Evolutionary conservation across 1,284 basidiomycete species (phyloP).

Genomic region (Microstroma glucosiphilum): DNA sequence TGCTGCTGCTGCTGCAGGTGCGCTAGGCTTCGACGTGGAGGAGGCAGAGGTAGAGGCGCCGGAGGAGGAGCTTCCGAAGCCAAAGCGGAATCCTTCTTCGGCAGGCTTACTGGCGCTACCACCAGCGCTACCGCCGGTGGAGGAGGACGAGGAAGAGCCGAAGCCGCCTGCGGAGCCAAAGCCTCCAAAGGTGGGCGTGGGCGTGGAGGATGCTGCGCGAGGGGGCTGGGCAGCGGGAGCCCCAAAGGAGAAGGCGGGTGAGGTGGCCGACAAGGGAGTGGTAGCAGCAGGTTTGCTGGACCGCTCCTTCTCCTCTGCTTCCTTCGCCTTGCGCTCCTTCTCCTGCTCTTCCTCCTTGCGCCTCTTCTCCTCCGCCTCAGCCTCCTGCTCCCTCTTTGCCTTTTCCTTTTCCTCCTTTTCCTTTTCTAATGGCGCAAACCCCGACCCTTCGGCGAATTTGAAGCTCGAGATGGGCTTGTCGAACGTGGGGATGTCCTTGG

Average conservation of each 20-base stretch:
- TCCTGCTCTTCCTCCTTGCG: not conserved
- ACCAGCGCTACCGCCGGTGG: not conserved
- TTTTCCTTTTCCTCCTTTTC: conserved; percentile 2
- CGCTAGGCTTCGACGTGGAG: too few relatives aligned
- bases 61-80: not conserved
- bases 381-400: not conserved
- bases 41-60: not conserved
- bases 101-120: not conserved
- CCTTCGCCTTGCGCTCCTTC: not conserved
- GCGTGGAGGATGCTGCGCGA: not conserved
- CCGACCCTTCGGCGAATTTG: not conserved
- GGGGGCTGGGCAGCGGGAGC: too few relatives aligned
- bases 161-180: not conserved
- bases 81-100: not conserved
- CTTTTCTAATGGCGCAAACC: not conserved
- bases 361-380: not conserved
- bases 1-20: too few relatives aligned
- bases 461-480: conserved; percentile 18
- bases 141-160: not conserved
- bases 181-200: not conserved
- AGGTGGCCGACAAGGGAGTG: not conserved
- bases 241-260: too few relatives aligned
- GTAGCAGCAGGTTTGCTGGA: not conserved
- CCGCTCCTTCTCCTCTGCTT: not conserved
- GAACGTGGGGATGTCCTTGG: conserved; percentile 15